Conservation (phyloP, 306 rosid species). For the Castanopsis chinensis region DNA sequence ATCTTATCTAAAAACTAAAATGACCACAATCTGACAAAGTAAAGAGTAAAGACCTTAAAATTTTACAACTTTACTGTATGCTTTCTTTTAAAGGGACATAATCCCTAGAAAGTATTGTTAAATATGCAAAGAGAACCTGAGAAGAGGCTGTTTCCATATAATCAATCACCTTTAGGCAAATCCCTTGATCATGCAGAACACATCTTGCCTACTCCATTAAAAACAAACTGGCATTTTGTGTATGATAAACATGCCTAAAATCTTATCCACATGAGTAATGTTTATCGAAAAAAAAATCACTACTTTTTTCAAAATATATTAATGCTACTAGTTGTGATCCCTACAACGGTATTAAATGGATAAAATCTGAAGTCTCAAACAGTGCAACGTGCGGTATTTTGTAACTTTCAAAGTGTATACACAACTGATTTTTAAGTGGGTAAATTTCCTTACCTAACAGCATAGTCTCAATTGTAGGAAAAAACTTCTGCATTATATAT, state of each 20-base stretch:
- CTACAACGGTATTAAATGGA: no score
- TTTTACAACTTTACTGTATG: conserved; percentile 32
- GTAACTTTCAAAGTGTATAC: no score
- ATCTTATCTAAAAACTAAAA: conserved; percentile 36
- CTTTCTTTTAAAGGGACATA: conserved; percentile 50
- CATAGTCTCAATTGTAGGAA: no score
- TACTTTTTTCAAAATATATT: no score
- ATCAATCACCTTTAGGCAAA: conserved; percentile 10
- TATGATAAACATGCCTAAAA: conserved; percentile 37
- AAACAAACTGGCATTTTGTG: conserved; percentile 23
- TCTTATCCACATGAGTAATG: conserved; percentile 26
- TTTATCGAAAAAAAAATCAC: no score
- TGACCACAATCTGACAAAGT: conserved; percentile 40
- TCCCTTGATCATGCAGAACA: conserved; percentile 33
- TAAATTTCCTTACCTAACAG: no score
- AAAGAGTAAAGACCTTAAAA: conserved; percentile 18
- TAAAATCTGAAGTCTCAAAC: no score
- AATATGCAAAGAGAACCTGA: conserved; percentile 15
- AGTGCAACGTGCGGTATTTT: no score
- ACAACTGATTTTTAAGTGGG: no score
- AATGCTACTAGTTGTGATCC: no score
- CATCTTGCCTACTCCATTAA: conserved; percentile 17
- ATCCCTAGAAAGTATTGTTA: conserved; percentile 60
- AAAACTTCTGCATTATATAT: no score
- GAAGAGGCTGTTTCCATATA: conserved; percentile 16